A percentile compares a stretch with the other conserved stretches of the same genome.
These are phyloP conservation scores for Ophiostoma triangulosporum DNA, from an alignment of 2,329 filamentous ascomycete genomes.

Conservation along the genomic window DNA sequence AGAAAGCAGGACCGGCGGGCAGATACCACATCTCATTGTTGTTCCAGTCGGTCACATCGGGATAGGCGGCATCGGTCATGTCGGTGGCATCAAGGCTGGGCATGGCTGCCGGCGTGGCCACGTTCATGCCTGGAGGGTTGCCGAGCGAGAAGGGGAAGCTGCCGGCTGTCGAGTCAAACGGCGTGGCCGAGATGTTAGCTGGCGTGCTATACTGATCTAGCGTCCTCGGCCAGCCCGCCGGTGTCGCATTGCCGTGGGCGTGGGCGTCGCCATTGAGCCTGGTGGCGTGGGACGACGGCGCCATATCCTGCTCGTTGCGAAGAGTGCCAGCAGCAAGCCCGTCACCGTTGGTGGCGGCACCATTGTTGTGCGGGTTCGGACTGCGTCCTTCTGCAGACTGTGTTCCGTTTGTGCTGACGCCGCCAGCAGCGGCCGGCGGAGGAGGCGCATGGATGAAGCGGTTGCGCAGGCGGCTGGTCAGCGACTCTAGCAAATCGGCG, in stretches of 20 bases:
- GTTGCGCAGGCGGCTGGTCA: slow-evolving; percentile 60
- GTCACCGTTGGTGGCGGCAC: not conserved
- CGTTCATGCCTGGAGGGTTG: slow-evolving; percentile 33
- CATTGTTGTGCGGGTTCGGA: not conserved
- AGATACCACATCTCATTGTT: slow-evolving; percentile 55
- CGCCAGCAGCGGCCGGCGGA: slow-evolving; percentile 18
- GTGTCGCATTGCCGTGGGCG: too few relatives aligned
- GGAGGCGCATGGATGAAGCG: slow-evolving; percentile 56
- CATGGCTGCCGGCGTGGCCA: slow-evolving; percentile 30
- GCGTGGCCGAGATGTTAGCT: slow-evolving; percentile 48
- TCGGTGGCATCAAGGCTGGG: slow-evolving; percentile 19
- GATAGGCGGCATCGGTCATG: slow-evolving; percentile 30
- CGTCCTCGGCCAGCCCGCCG: not conserved
- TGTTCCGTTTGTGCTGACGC: not conserved
- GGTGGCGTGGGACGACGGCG: not conserved
- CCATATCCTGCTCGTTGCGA: not conserved
- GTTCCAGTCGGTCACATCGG: slow-evolving; percentile 36
- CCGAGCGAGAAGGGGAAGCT: slow-evolving; percentile 40
- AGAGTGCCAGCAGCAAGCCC: not conserved
- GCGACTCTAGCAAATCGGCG: slow-evolving; percentile 65
- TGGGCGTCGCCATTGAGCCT: not conserved
- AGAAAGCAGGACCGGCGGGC: slow-evolving; percentile 48
- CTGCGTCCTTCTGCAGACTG: not conserved
- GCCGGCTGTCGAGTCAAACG: slow-evolving; percentile 43
- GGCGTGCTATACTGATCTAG: slow-evolving; percentile 28